Base-by-base conservation (phyloP, 192 early-diverging fungal species). In the Coemansia reversa region DNA sequence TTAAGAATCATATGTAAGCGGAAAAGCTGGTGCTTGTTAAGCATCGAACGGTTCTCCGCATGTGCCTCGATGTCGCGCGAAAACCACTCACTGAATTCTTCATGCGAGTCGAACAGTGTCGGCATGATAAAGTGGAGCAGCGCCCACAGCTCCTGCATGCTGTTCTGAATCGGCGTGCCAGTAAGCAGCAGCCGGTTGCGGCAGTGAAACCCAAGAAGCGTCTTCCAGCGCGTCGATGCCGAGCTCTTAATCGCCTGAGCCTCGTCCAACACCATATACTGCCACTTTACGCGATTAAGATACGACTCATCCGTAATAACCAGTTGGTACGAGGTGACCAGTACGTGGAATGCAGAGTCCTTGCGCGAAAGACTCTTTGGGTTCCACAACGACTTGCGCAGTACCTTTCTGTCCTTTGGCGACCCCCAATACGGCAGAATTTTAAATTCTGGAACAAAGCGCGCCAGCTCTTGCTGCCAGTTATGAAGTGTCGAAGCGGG, bases 111-210 rank as follows among this genome's bases (percentile, higher is more conserved):
- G 63, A 96, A 96, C 22, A 94, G 83, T 22, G 88, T 93, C 4
- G 94, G 94, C 94, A 96, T 96, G 66, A 96, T 93, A 73, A 96
- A 96, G 71, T 96, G 92, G 49, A 96, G 81, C 48, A 96, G 74
- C 2, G 92, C 90, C 94, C 94, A 96, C 53, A 96, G 81, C 75
- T 96, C 94, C 82, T 91, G 90, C 92, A 96, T 93, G 51, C 87
- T 89, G 74, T 96, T 96, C 67, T 96, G 94, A 57, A 96, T 93
- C 3, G 94, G 94, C 6, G 94, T 96, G 55, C 94, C 94, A 11
- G 94, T 96, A 45, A 96, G 76, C 45, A 94, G 65, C 14, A 94
- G 77, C 42, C 94, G 85, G 67, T 93, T 94, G 56, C 91, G 90
- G 65, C 88, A 92, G 63, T 91, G 88, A 75, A 94, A 90, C 20